These are phyloP conservation scores for Microglena sp. DNA, from an alignment of 139 green algal species.

Conservation along the genomic window DNA sequence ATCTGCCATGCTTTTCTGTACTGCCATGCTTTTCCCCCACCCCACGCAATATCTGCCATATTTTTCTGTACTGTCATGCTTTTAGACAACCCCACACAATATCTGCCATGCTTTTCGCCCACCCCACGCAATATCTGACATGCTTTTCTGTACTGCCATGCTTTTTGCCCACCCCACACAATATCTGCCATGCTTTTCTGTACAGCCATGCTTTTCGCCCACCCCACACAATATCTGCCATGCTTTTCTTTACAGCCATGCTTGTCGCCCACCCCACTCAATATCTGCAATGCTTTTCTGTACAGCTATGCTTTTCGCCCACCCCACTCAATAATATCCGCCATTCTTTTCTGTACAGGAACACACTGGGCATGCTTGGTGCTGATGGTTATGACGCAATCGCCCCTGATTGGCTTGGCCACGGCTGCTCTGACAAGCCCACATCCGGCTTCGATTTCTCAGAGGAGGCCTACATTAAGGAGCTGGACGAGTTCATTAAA, in stretches of 20 bases:
- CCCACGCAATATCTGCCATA: background rate
- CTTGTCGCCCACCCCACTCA: background rate
- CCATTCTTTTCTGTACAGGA: slow-evolving; percentile 14
- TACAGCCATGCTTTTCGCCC: background rate
- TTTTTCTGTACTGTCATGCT: background rate
- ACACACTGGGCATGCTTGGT: slow-evolving; percentile 44
- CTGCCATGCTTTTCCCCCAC: background rate
- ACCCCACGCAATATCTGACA: no score
- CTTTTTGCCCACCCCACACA: background rate
- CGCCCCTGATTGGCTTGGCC: slow-evolving; percentile 62
- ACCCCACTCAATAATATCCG: background rate
- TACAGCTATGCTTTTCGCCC: background rate
- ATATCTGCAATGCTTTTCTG: background rate
- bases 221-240: background rate
- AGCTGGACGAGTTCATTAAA: slow-evolving; percentile 36
- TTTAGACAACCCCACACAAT: no score
- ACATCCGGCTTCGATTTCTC: slow-evolving; percentile 38
- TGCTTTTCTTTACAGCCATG: no score
- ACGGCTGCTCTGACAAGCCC: slow-evolving; percentile 54
- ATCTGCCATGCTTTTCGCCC: no score
- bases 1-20: no score
- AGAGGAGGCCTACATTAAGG: slow-evolving; percentile 34
- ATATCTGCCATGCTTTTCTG: background rate
- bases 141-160: no score
- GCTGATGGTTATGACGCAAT: slow-evolving; percentile 41